A percentile compares a stretch with the other conserved stretches of the same genome.
These are phyloP conservation scores for Phytopythium kandeliae DNA, from an alignment of 352 stramenopile genomes.

Conservation along the genomic window DNA sequence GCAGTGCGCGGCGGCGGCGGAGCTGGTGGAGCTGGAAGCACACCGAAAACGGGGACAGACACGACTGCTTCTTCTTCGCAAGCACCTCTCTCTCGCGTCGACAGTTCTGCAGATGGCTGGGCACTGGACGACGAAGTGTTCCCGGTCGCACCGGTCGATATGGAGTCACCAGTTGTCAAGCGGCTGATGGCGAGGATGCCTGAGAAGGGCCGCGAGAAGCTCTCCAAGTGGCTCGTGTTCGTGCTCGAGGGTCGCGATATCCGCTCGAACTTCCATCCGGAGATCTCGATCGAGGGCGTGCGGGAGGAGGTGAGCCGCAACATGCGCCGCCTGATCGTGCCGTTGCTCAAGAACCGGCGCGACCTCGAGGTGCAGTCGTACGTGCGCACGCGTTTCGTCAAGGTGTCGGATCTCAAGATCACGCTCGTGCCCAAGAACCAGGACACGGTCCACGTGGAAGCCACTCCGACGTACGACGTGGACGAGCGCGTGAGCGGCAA, in stretches of 20 bases:
- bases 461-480: conserved; percentile 8
- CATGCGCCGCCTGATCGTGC: conserved; percentile 66
- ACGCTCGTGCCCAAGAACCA: conserved; percentile 51
- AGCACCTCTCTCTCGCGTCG: conserved; percentile 12
- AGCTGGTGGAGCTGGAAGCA: neutral
- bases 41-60: neutral
- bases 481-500: conserved; percentile 10
- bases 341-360: conserved; percentile 59
- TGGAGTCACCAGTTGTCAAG: conserved; percentile 74
- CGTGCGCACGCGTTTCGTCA: conserved; percentile 56
- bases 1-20: conserved; percentile 50
- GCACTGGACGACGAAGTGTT: conserved; percentile 61
- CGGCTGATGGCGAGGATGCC: conserved; percentile 61
- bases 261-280: conserved; percentile 61
- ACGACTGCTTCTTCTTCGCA: conserved; percentile 9
- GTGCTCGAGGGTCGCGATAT: conserved; percentile 69
- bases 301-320: conserved; percentile 56
- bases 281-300: conserved; percentile 64
- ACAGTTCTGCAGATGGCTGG: conserved; percentile 36
- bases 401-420: conserved; percentile 63
- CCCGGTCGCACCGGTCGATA: conserved; percentile 56
- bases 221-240: conserved; percentile 69
- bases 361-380: conserved; percentile 64
- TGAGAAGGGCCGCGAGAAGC: conserved; percentile 53
- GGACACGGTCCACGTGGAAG: conserved; percentile 52